Evolutionary conservation across 2,329 filamentous ascomycete genomes (phyloP).

Genomic region (Xylaria multiplex): DNA sequence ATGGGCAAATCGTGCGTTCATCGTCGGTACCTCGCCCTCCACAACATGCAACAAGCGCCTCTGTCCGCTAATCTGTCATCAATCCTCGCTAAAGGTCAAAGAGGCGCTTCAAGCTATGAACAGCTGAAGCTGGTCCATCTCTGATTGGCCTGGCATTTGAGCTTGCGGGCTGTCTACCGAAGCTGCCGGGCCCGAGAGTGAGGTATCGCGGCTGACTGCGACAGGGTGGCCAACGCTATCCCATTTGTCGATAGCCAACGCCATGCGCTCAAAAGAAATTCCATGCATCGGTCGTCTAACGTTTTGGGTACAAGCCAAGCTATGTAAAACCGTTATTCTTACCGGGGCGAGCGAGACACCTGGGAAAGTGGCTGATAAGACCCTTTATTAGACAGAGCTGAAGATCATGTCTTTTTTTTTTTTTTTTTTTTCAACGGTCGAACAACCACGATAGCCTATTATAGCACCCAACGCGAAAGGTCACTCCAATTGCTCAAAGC

Average conservation of each 20-base stretch:
- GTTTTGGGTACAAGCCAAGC: slow-evolving; percentile 1
- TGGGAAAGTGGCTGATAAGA: slow-evolving; percentile 22
- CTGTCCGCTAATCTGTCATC: slow-evolving; percentile 8
- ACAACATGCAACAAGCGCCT: slow-evolving; percentile 9
- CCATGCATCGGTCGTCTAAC: not conserved
- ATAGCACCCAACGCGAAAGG: slow-evolving; percentile 7
- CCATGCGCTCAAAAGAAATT: slow-evolving; percentile 12
- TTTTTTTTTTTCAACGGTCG: slow-evolving; percentile 1
- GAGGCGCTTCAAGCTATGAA: slow-evolving; percentile 23
- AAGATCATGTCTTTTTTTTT: slow-evolving; percentile 31
- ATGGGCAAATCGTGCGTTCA: slow-evolving; percentile 14
- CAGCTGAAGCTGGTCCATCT: slow-evolving; percentile 31
- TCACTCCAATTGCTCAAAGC: slow-evolving; percentile 3
- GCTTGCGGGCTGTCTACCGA: slow-evolving; percentile 21
- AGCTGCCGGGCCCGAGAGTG: slow-evolving; percentile 32
- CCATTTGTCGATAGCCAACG: slow-evolving; percentile 14
- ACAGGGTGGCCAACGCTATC: slow-evolving; percentile 11
- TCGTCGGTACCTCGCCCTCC: slow-evolving; percentile 3
- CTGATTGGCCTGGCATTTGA: slow-evolving; percentile 25
- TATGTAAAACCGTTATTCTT: slow-evolving; percentile 5
- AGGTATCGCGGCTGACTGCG: slow-evolving; percentile 23
- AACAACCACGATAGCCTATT: slow-evolving; percentile 9
- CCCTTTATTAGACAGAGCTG: slow-evolving; percentile 13
- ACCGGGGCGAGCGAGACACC: slow-evolving; percentile 18
- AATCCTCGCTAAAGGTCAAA: slow-evolving; percentile 7